Percentiles rank a stretch among this genome's conserved stretches.
Conservation (phyloP, 306 rosid species). For the Cicer yamashitae region DNA sequence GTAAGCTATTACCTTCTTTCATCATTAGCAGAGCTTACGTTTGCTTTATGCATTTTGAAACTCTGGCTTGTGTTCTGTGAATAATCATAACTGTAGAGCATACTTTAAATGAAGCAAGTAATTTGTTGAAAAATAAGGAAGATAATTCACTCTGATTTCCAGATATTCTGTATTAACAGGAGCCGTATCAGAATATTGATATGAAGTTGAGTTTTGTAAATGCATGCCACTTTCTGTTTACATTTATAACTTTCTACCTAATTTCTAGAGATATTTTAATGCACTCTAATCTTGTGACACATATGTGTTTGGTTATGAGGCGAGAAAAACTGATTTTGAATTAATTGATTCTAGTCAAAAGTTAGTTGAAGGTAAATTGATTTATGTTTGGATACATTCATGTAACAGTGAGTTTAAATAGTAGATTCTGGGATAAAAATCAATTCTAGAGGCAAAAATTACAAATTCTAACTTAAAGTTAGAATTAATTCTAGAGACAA, state of each 20-base stretch:
- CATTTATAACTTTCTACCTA: slow-evolving; percentile 4
- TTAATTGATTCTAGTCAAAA: no score
- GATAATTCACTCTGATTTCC: neutral
- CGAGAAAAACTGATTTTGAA: no score
- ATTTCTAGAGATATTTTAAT: neutral
- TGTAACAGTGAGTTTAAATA: no score
- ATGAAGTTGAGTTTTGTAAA: neutral
- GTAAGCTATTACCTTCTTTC: slow-evolving; percentile 60
- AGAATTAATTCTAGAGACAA: no score
- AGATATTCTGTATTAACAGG: no score
- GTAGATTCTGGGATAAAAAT: no score
- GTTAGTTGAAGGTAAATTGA: no score
- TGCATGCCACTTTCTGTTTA: neutral
- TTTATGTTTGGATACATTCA: no score
- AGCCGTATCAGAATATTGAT: neutral
- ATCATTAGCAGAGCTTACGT: slow-evolving; percentile 14
- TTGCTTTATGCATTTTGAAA: neutral
- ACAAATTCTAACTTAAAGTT: no score
- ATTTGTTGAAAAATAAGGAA: neutral
- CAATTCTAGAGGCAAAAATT: no score
- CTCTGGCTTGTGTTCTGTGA: slow-evolving; percentile 4
- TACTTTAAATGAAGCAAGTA: neutral
- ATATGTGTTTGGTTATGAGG: no score
- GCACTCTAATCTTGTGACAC: neutral
- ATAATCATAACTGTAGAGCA: neutral